phyloP scores from a whole-genome alignment of 1,284 basidiomycete species.

The Tetrapyrgos nigripes region DNA sequence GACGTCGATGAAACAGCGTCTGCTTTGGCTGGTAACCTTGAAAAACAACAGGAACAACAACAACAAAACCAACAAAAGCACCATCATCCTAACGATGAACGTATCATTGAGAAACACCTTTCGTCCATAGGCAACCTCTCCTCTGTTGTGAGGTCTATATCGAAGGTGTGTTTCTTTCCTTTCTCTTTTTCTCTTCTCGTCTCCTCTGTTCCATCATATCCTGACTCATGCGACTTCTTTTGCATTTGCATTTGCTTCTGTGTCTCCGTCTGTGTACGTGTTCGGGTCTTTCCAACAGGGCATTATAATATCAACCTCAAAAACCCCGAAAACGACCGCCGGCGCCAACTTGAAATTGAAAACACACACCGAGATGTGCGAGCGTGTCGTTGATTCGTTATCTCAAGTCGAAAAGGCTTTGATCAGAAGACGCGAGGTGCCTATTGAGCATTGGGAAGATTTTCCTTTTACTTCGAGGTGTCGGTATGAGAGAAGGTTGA shows the following conservation, averaged over 20 bases:
- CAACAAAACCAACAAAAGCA: not conserved
- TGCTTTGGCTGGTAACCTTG: too few relatives aligned
- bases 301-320: too few relatives aligned
- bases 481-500: slow-evolving; percentile 1
- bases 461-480: slow-evolving; percentile 2
- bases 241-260: too few relatives aligned
- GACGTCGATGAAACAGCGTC: too few relatives aligned
- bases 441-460: slow-evolving; percentile 11
- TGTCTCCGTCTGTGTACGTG: too few relatives aligned
- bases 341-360: not conserved
- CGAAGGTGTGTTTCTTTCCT: not conserved
- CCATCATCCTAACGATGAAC: slow-evolving; percentile 1
- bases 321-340: too few relatives aligned
- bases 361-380: not conserved
- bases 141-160: not conserved
- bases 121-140: slow-evolving; percentile 2
- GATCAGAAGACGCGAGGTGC: not conserved
- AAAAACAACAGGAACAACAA: not conserved
- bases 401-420: slow-evolving; percentile 1
- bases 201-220: not conserved
- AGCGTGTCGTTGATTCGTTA: slow-evolving; percentile 1
- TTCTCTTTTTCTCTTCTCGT: not conserved
- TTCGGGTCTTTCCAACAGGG: too few relatives aligned
- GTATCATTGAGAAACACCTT: slow-evolving; percentile 5
- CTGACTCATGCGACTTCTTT: not conserved